These are phyloP conservation scores for Aspergillus transmontanensis DNA, from an alignment of 2,329 filamentous ascomycete genomes.

Conservation along the genomic window DNA sequence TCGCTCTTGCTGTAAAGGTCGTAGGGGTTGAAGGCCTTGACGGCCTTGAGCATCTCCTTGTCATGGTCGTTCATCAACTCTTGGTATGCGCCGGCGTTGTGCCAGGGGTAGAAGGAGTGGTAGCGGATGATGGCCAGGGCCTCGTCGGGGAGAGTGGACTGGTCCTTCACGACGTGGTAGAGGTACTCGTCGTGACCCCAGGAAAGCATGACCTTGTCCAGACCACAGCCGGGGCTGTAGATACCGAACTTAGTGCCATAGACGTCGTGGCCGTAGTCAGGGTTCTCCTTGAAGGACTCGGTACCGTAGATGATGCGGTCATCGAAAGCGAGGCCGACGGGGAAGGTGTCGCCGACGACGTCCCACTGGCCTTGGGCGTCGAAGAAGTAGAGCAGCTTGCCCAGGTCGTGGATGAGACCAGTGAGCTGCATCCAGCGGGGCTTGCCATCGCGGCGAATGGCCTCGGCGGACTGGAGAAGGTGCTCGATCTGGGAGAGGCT, in stretches of 20 bases:
- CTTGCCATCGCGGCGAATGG: conserved; percentile 73
- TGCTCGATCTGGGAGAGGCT: conserved; percentile 86
- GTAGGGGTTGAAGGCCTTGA: conserved; percentile 86
- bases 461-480: conserved; percentile 84
- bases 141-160: conserved; percentile 76
- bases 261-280: conserved; percentile 69
- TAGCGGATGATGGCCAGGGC: conserved; percentile 91
- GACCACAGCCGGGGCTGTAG: conserved; percentile 75
- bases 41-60: conserved; percentile 75
- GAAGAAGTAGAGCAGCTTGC: conserved; percentile 55
- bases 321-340: conserved; percentile 56
- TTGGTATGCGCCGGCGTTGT: conserved; percentile 75
- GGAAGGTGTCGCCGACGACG: conserved; percentile 70
- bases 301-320: conserved; percentile 77
- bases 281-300: conserved; percentile 72
- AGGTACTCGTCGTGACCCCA: conserved; percentile 66
- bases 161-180: conserved; percentile 83
- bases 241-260: conserved; percentile 79
- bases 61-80: conserved; percentile 86
- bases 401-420: conserved; percentile 51
- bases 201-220: conserved; percentile 85
- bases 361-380: conserved; percentile 90
- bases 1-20: conserved; percentile 92
- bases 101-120: conserved; percentile 93
- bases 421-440: conserved; percentile 53